Evolutionary conservation across 371 early-diverging fungal genomes (phyloP).

Genomic region (Mucor velutinosus): DNA sequence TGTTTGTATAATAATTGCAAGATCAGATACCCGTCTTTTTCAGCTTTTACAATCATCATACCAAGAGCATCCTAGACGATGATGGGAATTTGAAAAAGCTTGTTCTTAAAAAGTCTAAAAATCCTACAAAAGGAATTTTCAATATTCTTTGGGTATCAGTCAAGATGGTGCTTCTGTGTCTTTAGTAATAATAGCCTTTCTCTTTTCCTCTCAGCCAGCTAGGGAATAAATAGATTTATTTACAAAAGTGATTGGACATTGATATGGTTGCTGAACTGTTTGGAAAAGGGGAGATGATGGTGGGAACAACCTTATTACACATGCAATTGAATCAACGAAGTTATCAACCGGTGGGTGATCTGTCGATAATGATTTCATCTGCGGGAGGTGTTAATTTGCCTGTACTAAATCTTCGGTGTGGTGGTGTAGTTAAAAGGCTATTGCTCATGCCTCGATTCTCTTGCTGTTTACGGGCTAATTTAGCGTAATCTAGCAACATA

Average conservation of each 20-base stretch:
- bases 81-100: background rate
- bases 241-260: background rate
- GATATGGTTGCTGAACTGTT: background rate
- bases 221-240: background rate
- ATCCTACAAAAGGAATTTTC: constrained; percentile 1
- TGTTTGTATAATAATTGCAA: background rate
- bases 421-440: background rate
- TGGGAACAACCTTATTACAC: constrained; percentile 1
- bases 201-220: background rate
- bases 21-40: background rate
- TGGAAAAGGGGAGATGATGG: background rate
- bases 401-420: background rate
- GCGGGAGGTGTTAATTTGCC: background rate
- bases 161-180: background rate
- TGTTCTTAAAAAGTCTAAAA: constrained; percentile 3
- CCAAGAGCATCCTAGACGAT: background rate
- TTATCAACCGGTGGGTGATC: background rate
- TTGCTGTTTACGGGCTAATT: constrained; percentile 37
- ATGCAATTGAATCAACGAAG: background rate
- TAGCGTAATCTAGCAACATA: constrained; percentile 36
- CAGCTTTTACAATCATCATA: background rate
- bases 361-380: background rate
- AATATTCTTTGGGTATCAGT: background rate
- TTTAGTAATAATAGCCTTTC: background rate
- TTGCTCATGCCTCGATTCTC: constrained; percentile 11